Base-by-base conservation (phyloP, 2,329 filamentous ascomycete species). In the Myrmaecium sp. region DNA sequence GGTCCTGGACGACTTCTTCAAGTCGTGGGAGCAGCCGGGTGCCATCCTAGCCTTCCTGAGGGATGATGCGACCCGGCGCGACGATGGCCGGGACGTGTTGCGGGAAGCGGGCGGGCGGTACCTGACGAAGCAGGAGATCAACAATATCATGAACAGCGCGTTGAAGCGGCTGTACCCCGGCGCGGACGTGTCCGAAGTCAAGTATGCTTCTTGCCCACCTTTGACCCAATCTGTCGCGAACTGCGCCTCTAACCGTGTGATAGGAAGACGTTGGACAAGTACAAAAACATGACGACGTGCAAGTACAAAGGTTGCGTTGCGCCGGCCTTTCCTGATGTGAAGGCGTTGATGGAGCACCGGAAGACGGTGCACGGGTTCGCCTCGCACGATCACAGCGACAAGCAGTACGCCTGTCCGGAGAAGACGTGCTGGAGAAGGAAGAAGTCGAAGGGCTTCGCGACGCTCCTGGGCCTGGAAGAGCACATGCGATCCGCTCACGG, bases 31-130 rank as follows among this genome's bases (percentile, higher is more conserved):
- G 17, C n/a, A n/a, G n/a, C 29, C 35, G 19, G 34, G 32, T 13
- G 29, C 31, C 4, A 39, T 41, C 11, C 30, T 39, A 7, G 38
- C 38, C n/a, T 39, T 30, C 24, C 26, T 41, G 17, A 24, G 36
- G 8, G 36, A 39, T 18, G 29, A 30, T 2, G 27, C 30, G 8
- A 25, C 24, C 5, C n/a, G n/a, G n/a, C 27, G 29, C 10, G 24
- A 21, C 6, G 18, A 30, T 9, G 22, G 15, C 7, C 27, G 28
- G 12, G 32, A 38, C 22, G 14, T 38, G 3, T 21, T 40, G 11
- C 29, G 27, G 12, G 34, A 36, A 19, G 36, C 36, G 11, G 38
- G 38, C 7, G 37, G 37, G 3, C 25, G 33, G 11, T 37, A 40
- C 27, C 26, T 40, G 6, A 32, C 28, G 8, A 28, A 33, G 4